phyloP scores from a whole-genome alignment of 2,329 filamentous ascomycete genomes.

The Colletotrichum sp. region DNA sequence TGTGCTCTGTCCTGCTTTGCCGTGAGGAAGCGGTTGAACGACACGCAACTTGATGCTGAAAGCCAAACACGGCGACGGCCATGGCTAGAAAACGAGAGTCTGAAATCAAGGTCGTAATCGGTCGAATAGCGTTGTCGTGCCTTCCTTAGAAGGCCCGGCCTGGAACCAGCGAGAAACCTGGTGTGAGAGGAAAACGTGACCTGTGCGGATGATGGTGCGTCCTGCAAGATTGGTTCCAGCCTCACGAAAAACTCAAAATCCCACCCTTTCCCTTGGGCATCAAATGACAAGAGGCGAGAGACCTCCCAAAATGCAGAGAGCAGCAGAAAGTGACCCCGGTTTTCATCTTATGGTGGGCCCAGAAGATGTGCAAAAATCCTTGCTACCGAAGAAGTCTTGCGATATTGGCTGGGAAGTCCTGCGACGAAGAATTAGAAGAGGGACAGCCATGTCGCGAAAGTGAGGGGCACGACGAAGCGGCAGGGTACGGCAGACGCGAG shows the following conservation, averaged over 20 bases:
- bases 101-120: not conserved
- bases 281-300: constrained; percentile 13
- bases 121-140: not conserved
- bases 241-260: constrained; percentile 21
- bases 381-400: not conserved
- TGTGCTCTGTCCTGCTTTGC: not conserved
- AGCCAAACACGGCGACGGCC: not conserved
- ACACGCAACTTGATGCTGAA: not conserved
- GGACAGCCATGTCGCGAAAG: not conserved
- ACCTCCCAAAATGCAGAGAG: constrained; percentile 4
- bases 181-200: not conserved
- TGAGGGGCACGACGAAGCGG: not conserved
- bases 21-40: not conserved
- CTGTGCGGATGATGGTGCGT: constrained; percentile 7
- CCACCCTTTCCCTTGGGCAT: constrained; percentile 6
- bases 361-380: not conserved
- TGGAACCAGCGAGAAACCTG: not conserved
- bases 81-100: not conserved
- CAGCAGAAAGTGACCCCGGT: constrained; percentile 13
- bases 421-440: not conserved
- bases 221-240: constrained; percentile 17
- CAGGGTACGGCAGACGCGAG: not conserved
- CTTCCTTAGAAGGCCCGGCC: not conserved
- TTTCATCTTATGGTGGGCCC: not conserved
- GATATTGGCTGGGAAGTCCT: constrained; percentile 3